phyloP scores from a whole-genome alignment of 441 rosid species.

The Euphorbia schlechtendalii region DNA sequence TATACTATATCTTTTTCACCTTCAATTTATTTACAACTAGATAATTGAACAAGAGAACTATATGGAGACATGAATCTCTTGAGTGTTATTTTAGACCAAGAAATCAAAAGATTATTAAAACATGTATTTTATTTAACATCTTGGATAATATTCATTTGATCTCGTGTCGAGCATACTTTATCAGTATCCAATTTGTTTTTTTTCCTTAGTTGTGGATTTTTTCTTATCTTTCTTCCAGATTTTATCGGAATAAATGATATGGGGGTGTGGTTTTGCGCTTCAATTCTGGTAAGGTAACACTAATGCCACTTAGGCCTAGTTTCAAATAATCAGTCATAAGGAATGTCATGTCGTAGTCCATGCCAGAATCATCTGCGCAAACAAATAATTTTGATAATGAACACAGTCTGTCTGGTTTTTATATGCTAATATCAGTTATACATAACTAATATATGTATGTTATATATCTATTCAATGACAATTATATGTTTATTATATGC shows the following conservation, averaged over 20 bases:
- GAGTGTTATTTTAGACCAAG: constrained; percentile 81
- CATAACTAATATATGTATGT: no score
- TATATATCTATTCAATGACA: no score
- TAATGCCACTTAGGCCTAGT: background rate
- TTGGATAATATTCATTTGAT: background rate
- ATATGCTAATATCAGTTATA: no score
- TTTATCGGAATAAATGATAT: no score
- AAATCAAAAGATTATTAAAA: constrained; percentile 71
- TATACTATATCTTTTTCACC: constrained; percentile 3
- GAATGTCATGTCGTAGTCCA: no score
- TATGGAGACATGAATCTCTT: constrained; percentile 82
- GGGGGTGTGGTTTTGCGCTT: background rate
- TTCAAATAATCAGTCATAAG: no score
- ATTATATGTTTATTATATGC: no score
- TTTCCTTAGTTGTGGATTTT: background rate
- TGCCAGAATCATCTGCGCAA: no score
- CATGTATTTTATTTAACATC: constrained; percentile 39
- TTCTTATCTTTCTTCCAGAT: background rate
- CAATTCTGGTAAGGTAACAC: background rate
- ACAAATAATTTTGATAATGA: no score
- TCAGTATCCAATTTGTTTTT: background rate
- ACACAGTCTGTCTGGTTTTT: no score
- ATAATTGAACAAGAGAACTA: constrained; percentile 55
- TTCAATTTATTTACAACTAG: constrained; percentile 14
- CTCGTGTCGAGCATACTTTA: background rate